These are phyloP conservation scores for Metschnikowia vanudenii DNA, from an alignment of 805 yeast genomes.

Conservation along the genomic window DNA sequence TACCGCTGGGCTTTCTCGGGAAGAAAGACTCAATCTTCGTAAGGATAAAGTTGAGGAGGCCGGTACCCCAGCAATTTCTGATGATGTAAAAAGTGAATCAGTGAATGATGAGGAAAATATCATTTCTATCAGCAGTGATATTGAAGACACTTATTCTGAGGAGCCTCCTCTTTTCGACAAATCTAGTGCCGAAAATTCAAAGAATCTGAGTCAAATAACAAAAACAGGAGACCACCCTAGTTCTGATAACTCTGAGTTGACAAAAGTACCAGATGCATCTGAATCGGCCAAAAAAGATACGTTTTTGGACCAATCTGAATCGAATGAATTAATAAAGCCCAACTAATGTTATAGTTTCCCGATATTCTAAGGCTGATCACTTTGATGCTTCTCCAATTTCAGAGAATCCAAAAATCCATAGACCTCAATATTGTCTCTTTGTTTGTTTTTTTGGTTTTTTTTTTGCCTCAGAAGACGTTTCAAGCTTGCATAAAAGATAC, in stretches of 20 bases:
- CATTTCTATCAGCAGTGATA: not conserved
- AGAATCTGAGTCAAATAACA: not conserved
- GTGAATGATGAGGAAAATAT: not conserved
- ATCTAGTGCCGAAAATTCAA: not conserved
- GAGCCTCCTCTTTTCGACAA: not conserved
- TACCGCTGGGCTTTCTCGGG: conserved; percentile 31
- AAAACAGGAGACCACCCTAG: not conserved
- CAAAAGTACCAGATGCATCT: not conserved
- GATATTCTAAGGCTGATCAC: not conserved
- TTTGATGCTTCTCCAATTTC: too few relatives aligned
- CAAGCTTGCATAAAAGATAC: not conserved
- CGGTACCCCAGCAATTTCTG: not conserved
- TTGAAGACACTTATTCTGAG: not conserved
- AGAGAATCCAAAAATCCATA: too few relatives aligned
- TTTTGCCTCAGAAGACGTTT: not conserved
- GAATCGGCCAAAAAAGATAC: not conserved
- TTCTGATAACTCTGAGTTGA: not conserved
- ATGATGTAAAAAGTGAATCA: not conserved
- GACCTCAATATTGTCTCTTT: too few relatives aligned
- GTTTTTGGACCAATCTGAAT: not conserved
- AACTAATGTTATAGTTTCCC: not conserved
- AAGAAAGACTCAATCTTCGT: conserved; percentile 35
- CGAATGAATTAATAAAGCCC: not conserved
- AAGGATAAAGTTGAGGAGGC: conserved; percentile 18
- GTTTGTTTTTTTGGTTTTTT: too few relatives aligned